Evolutionary conservation across 2,329 filamentous ascomycete species (phyloP).

Genomic region (Penicillium vulpinum): DNA sequence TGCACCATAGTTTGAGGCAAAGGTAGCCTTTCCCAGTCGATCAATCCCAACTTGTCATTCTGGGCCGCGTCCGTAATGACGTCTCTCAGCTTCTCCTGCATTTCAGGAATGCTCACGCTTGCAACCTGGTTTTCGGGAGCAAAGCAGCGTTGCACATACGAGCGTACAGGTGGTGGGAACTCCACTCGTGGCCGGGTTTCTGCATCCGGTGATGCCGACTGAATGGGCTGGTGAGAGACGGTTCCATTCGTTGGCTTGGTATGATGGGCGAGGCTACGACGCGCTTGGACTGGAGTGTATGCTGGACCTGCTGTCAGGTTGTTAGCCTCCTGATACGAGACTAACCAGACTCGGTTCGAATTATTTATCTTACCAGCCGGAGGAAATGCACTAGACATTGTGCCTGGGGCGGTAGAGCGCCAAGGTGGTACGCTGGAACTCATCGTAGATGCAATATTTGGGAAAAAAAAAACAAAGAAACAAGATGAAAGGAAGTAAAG

Average conservation of each 20-base stretch:
- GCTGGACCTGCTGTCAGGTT: conserved; percentile 49
- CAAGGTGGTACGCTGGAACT: conserved; percentile 43
- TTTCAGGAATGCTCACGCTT: conserved; percentile 64
- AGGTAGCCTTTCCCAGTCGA: conserved; percentile 81
- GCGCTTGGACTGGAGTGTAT: conserved; percentile 63
- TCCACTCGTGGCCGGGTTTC: conserved; percentile 59
- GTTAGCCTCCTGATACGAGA: conserved; percentile 17
- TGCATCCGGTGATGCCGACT: conserved; percentile 36
- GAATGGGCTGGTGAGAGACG: conserved; percentile 27
- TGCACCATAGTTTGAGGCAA: conserved; percentile 82
- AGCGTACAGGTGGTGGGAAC: conserved; percentile 79
- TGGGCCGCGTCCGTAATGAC: conserved; percentile 83
- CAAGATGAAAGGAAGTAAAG: conserved; percentile 11
- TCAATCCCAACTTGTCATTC: conserved; percentile 65
- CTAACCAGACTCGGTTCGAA: neutral
- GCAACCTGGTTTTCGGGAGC: conserved; percentile 67
- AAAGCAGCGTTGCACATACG: conserved; percentile 89
- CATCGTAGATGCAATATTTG: conserved; percentile 32
- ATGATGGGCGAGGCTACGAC: conserved; percentile 57
- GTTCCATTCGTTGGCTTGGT: conserved; percentile 20
- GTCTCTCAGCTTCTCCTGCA: conserved; percentile 80
- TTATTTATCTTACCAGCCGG: conserved; percentile 33
- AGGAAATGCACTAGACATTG: conserved; percentile 31
- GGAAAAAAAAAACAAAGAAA: conserved; percentile 15
- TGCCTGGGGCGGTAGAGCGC: conserved; percentile 36